Conservation (phyloP, 331 rosid species). For the Quercus phellos region DNA sequence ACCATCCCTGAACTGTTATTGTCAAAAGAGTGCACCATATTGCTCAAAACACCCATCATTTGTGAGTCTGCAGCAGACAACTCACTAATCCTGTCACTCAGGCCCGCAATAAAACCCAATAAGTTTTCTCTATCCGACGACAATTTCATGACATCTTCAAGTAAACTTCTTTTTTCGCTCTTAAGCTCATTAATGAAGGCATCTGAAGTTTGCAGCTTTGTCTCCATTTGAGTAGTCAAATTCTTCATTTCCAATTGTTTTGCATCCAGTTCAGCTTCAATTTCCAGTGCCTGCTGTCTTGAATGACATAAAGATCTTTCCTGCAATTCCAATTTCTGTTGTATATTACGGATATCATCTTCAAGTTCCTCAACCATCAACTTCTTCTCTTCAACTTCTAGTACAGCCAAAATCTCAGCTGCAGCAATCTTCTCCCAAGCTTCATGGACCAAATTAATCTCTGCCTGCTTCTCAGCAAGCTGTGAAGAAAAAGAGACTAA, state of each 20-base stretch:
- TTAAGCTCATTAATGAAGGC: constrained; percentile 44
- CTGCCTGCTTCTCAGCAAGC: constrained; percentile 50
- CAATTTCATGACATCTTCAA: constrained; percentile 51
- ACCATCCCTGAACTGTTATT: constrained; percentile 25
- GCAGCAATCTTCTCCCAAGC: constrained; percentile 53
- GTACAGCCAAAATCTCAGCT: constrained; percentile 50
- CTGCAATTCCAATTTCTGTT: constrained; percentile 46
- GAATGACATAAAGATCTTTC: constrained; percentile 37
- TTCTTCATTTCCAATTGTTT: constrained; percentile 39
- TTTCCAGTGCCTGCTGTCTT: constrained; percentile 48
- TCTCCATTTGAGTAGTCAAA: constrained; percentile 45
- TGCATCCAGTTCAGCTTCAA: constrained; percentile 45
- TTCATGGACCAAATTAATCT: constrained; percentile 47
- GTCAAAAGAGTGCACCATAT: constrained; percentile 36
- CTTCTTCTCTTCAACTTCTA: constrained; percentile 69
- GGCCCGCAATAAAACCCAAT: constrained; percentile 36
- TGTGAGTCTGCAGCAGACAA: constrained; percentile 40
- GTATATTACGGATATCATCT: constrained; percentile 40
- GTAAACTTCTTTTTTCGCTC: constrained; percentile 48
- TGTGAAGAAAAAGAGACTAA: constrained; percentile 44
- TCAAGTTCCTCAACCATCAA: constrained; percentile 59
- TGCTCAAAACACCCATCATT: constrained; percentile 44
- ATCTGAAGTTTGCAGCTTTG: constrained; percentile 46
- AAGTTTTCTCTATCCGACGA: constrained; percentile 52
- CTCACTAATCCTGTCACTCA: constrained; percentile 45